Evolutionary conservation across 2,329 filamentous ascomycete species (phyloP).

Genomic region (Aureobasidium zeae): DNA sequence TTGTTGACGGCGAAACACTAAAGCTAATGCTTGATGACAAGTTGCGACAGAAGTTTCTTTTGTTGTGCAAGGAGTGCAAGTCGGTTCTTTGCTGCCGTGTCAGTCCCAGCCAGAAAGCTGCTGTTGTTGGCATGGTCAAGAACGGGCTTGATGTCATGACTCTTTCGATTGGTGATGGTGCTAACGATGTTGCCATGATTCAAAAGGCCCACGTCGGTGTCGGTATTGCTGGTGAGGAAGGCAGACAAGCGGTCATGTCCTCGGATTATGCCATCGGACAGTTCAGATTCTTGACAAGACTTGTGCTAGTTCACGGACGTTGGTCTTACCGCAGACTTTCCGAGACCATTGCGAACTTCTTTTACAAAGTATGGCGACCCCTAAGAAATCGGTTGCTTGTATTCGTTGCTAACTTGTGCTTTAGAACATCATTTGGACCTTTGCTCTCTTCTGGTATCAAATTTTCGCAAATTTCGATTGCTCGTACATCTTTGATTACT

Average conservation of each 20-base stretch:
- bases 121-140: constrained; percentile 95
- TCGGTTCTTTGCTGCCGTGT: constrained; percentile 96
- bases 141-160: constrained; percentile 93
- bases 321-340: constrained; percentile 94
- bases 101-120: constrained; percentile 90
- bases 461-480: constrained; percentile 94
- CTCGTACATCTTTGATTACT: constrained; percentile 95
- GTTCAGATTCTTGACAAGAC: constrained; percentile 76
- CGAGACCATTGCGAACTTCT: constrained; percentile 96
- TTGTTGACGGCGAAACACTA: constrained; percentile 91
- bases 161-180: constrained; percentile 82
- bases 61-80: constrained; percentile 94
- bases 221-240: constrained; percentile 87
- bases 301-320: constrained; percentile 81
- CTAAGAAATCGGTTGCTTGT: neutral
- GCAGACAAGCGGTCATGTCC: constrained; percentile 88
- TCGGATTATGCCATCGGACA: constrained; percentile 93
- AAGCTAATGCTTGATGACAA: constrained; percentile 75
- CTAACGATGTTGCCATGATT: constrained; percentile 96
- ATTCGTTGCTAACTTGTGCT: neutral
- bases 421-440: constrained; percentile 92
- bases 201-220: constrained; percentile 96
- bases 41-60: constrained; percentile 81
- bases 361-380: constrained; percentile 66
- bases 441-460: constrained; percentile 94